phyloP scores from a whole-genome alignment of 345 rosid species.

The Clausena lansium region DNA sequence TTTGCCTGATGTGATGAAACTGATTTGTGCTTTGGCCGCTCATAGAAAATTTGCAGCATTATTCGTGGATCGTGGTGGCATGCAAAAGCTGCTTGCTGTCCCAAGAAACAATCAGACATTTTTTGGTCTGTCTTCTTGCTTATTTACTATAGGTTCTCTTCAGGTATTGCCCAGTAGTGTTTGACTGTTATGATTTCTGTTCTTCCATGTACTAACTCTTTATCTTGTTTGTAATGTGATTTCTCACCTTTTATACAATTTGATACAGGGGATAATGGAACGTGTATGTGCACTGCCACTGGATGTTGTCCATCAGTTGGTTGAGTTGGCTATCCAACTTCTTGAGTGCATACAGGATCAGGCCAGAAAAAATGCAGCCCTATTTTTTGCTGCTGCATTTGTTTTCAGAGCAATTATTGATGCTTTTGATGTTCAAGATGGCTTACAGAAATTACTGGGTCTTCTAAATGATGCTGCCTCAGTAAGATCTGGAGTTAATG shows the following conservation, averaged over 20 bases:
- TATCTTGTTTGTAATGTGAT: slow-evolving; percentile 3
- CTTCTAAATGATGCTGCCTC: slow-evolving; percentile 81
- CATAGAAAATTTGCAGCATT: slow-evolving; percentile 96
- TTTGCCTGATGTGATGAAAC: slow-evolving; percentile 95
- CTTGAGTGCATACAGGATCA: slow-evolving; percentile 86
- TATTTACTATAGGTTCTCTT: slow-evolving; percentile 83
- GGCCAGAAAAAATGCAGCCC: slow-evolving; percentile 88
- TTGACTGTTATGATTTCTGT: slow-evolving; percentile 1
- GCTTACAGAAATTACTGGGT: slow-evolving; percentile 75
- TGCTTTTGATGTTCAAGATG: slow-evolving; percentile 93
- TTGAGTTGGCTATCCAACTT: slow-evolving; percentile 84
- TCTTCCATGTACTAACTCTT: neutral
- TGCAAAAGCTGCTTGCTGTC: slow-evolving; percentile 85
- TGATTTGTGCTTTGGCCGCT: slow-evolving; percentile 96
- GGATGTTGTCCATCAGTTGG: slow-evolving; percentile 75
- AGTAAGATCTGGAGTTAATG: slow-evolving; percentile 85
- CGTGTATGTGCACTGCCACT: slow-evolving; percentile 95
- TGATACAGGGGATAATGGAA: slow-evolving; percentile 89
- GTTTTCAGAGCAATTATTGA: slow-evolving; percentile 94
- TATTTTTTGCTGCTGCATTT: slow-evolving; percentile 94
- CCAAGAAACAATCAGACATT: slow-evolving; percentile 72
- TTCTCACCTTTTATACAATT: slow-evolving; percentile 11
- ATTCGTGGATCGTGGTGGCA: slow-evolving; percentile 96
- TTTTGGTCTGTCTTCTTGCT: slow-evolving; percentile 93
- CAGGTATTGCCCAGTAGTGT: slow-evolving; percentile 55